These are phyloP conservation scores for Maudiozyma bulderi DNA, from an alignment of 805 yeast species.

Conservation along the genomic window DNA sequence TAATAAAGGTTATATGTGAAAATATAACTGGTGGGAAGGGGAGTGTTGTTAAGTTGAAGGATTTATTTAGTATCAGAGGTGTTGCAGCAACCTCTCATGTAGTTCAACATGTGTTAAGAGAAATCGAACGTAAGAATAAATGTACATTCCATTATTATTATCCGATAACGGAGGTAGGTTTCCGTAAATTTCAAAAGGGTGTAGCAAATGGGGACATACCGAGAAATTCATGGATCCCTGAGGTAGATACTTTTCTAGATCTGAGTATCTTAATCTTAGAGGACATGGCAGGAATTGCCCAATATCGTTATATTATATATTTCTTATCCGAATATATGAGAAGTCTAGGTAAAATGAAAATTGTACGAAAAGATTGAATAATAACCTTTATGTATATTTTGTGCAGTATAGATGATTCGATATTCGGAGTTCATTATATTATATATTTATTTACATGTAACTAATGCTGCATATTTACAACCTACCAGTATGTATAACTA, in stretches of 20 bases:
- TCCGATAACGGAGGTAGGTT: conserved; percentile 16
- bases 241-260: conserved; percentile 31
- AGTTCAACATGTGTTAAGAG: conserved; percentile 5
- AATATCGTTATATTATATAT: conserved; percentile 41
- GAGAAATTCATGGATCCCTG: conserved; percentile 8
- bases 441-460: neutral
- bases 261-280: conserved; percentile 38
- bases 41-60: conserved; percentile 5
- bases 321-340: conserved; percentile 46
- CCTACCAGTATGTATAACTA: no score
- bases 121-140: conserved; percentile 7
- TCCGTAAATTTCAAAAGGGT: conserved; percentile 10
- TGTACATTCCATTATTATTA: conserved; percentile 3
- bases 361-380: neutral
- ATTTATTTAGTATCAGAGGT: conserved; percentile 17
- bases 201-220: neutral
- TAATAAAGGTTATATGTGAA: conserved; percentile 10
- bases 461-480: neutral
- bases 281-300: conserved; percentile 26
- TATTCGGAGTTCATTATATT: neutral
- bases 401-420: neutral
- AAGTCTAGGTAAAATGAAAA: conserved; percentile 30
- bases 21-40: conserved; percentile 9
- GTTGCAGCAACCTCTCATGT: conserved; percentile 19
- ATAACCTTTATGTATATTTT: neutral